Evolutionary conservation across 2,329 filamentous ascomycete species (phyloP).

Genomic region (Verticillium isaacii): DNA sequence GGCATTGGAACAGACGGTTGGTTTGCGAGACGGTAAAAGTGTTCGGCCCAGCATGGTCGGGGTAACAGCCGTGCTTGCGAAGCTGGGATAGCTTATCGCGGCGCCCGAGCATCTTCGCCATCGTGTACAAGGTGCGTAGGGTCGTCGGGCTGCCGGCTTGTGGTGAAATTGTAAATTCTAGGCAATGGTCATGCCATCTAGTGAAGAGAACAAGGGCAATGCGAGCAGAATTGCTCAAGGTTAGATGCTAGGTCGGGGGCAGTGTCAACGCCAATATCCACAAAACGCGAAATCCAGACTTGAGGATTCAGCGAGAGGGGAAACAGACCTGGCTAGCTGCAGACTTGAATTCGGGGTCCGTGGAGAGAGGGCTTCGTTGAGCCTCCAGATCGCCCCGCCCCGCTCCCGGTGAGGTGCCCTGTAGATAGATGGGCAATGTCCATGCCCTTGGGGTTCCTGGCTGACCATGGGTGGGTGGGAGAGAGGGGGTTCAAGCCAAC

Average conservation of each 20-base stretch:
- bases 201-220: neutral
- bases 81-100: neutral
- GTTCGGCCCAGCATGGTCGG: neutral
- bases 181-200: too few relatives aligned
- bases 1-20: neutral
- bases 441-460: too few relatives aligned
- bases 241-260: neutral
- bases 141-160: neutral
- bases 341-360: neutral
- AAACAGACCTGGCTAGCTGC: too few relatives aligned
- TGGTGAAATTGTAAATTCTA: too few relatives aligned
- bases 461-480: too few relatives aligned
- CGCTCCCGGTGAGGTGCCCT: neutral
- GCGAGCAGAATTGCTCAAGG: neutral
- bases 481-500: neutral
- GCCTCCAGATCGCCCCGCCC: neutral
- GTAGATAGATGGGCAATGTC: neutral
- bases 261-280: neutral
- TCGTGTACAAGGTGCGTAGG: neutral
- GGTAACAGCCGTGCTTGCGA: neutral
- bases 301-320: neutral
- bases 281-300: neutral
- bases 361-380: neutral
- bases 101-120: neutral
- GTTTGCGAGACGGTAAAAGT: neutral